Percentiles rank a stretch among this genome's conserved stretches.
Conservation (phyloP, 768 basidiomycete genomes). For the Rhodocollybia butyracea region DNA sequence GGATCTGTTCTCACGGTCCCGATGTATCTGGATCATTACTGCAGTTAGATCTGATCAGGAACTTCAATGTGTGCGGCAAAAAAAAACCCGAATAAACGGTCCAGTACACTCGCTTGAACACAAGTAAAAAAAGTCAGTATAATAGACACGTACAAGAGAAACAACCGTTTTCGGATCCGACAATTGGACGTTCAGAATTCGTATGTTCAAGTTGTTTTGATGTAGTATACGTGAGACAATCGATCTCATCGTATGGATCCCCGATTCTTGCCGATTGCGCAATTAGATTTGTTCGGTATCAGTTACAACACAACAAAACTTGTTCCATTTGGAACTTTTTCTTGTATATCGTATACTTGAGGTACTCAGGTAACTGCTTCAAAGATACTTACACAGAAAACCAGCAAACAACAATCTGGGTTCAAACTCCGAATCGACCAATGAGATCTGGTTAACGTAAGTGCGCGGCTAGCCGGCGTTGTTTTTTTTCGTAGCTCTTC, state of each 20-base stretch:
- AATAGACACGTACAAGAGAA: too few species aligned
- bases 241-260: slow-evolving; percentile 21
- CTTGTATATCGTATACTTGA: too few species aligned
- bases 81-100: neutral
- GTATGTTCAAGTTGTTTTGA: neutral
- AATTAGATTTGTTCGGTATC: slow-evolving; percentile 7
- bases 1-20: too few species aligned
- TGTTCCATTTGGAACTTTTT: too few species aligned
- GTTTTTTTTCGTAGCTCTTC: neutral
- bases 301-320: neutral
- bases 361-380: too few species aligned
- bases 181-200: neutral
- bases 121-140: too few species aligned
- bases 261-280: slow-evolving; percentile 11
- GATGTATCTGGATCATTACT: too few species aligned
- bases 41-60: neutral
- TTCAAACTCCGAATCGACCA: slow-evolving; percentile 4
- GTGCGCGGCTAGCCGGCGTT: neutral
- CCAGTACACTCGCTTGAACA: too few species aligned
- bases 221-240: slow-evolving; percentile 14
- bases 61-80: neutral
- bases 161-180: slow-evolving; percentile 6
- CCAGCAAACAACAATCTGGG: neutral
- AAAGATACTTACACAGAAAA: too few species aligned
- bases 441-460: slow-evolving; percentile 3